A percentile compares a stretch with the other conserved stretches of the same genome.
These are phyloP conservation scores for Solanum peruvianum DNA, from an alignment of 257 asterid genomes.

Conservation along the genomic window DNA sequence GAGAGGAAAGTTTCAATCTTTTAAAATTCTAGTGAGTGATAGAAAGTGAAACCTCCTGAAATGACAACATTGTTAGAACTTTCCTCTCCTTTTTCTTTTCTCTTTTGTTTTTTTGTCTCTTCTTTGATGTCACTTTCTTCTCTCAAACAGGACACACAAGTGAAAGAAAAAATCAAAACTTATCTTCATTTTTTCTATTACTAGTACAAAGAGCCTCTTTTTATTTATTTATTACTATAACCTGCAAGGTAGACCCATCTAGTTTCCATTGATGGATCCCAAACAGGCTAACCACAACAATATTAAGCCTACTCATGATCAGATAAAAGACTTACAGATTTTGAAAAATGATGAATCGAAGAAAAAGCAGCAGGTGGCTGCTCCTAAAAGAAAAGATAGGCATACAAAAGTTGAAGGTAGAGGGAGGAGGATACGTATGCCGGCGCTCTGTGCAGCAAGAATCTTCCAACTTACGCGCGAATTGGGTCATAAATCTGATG, in stretches of 20 bases:
- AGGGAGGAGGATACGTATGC: slow-evolving; percentile 75
- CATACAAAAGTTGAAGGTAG: slow-evolving; percentile 76
- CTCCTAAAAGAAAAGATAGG: slow-evolving; percentile 58
- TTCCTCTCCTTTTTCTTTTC: neutral
- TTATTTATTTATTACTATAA: neutral
- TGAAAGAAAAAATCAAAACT: neutral
- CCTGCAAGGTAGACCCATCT: neutral
- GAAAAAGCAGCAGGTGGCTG: slow-evolving; percentile 12
- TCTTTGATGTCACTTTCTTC: neutral
- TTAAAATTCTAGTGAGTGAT: neutral
- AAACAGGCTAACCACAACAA: slow-evolving; percentile 8
- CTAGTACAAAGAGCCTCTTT: neutral
- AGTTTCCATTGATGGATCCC: slow-evolving; percentile 35
- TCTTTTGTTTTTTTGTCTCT: neutral
- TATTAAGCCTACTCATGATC: slow-evolving; percentile 10
- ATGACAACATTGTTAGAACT: neutral
- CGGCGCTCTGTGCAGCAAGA: slow-evolving; percentile 71
- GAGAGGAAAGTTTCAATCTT: neutral
- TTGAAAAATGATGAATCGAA: slow-evolving; percentile 26
- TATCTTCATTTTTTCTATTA: neutral
- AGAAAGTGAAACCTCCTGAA: neutral
- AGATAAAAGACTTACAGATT: slow-evolving; percentile 13
- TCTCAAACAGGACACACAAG: neutral
- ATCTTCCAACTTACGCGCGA: slow-evolving; percentile 65
- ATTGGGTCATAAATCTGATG: slow-evolving; percentile 75